Base-by-base conservation (phyloP, 2,329 filamentous ascomycete genomes). In the Diplodia corticola region DNA sequence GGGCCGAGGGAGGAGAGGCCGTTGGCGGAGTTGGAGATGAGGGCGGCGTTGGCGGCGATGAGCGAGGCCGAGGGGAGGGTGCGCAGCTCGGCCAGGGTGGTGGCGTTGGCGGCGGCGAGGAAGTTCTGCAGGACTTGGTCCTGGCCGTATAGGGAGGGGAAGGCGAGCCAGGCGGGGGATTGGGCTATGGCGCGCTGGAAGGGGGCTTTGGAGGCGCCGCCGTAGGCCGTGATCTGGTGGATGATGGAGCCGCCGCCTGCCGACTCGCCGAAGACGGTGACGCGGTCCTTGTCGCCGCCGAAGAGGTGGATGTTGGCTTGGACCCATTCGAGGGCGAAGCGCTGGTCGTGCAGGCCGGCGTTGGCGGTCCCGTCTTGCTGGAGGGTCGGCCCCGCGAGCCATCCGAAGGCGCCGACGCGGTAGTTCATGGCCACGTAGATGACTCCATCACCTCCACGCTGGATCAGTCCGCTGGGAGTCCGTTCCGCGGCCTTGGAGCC, bases 161-260 rank as follows among this genome's bases (percentile, higher is more conserved):
- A n/a, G 9, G 73, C 74, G 7, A 71, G 59, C 73, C 78, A 83
- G 12, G 80, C 82, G 2, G 78, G 77, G 17, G 76, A 78, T 66
- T 79, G 77, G 0, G 74, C 71, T 15, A 79, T 70, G 1, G 78
- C 78, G 67, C 75, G 75, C 54, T 76, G 73, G 67, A 79, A 79
- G 0, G 77, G 77, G 2, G 69, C 73, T 12, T 82, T 83, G 10
- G 77, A 72, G 1, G 61, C 30, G 3, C 78, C 77, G 13, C 77
- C 77, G 48, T 78, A 79, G 6, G 78, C 77, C 15, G 84, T 86
- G 67, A 86, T 81, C 65, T 87, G 84, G 69, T 86, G 83, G 73
- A 78, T 75, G 64, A 79, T 77, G 49, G 69, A 72, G 7, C 76
- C 77, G 15, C 74, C 78, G 40, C 78, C 77, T 44, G 78, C 77